These are phyloP conservation scores for Candida schatavii DNA, from an alignment of 805 yeast species.

Conservation along the genomic window DNA sequence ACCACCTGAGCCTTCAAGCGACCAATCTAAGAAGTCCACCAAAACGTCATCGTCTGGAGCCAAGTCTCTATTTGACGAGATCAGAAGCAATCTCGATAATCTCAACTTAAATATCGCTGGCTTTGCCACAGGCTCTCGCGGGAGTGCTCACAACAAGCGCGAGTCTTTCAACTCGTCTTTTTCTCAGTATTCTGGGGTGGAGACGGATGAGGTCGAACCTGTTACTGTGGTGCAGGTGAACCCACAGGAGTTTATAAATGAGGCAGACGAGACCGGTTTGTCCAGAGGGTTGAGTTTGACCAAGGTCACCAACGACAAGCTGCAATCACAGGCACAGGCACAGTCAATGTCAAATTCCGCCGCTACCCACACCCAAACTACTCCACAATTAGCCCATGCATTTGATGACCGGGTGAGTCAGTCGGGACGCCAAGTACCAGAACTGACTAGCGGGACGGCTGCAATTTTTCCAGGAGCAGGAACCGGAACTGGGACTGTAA, in stretches of 20 bases:
- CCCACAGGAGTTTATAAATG: conserved; percentile 1
- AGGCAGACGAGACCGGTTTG: conserved; percentile 1
- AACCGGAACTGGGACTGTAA: too few species aligned
- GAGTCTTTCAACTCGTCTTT: conserved; percentile 19
- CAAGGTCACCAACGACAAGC: not conserved
- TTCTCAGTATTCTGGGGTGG: conserved; percentile 21
- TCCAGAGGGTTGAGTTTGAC: conserved; percentile 3
- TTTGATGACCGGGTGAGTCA: not conserved
- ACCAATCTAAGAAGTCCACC: not conserved
- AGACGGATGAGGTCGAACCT: conserved; percentile 17
- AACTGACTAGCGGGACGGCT: too few species aligned
- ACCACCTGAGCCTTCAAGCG: not conserved
- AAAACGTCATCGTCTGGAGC: not conserved
- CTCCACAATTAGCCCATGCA: too few species aligned
- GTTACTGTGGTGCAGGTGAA: conserved; percentile 20
- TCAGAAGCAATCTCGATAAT: conserved; percentile 3
- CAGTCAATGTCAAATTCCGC: not conserved
- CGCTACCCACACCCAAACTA: not conserved
- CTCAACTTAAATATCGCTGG: not conserved
- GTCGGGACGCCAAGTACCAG: too few species aligned
- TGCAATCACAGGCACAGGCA: not conserved
- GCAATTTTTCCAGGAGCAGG: too few species aligned
- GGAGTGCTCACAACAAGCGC: conserved; percentile 7
- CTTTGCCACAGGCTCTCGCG: not conserved
- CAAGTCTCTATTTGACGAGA: conserved; percentile 5